phyloP scores from a whole-genome alignment of 1,284 basidiomycete species.

The Athelia psychrophila region DNA sequence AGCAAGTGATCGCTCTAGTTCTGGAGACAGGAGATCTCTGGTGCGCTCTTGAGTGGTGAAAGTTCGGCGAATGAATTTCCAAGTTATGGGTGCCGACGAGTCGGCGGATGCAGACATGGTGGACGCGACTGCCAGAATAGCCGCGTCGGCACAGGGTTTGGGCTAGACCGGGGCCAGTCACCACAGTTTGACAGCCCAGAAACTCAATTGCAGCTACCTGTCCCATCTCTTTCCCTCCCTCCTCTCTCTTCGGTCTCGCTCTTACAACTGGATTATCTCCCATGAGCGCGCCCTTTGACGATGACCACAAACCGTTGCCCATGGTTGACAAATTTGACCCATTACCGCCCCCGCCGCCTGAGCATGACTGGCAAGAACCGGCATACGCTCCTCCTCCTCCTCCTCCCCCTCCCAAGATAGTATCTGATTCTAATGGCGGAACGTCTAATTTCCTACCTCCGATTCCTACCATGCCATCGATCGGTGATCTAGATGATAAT shows the following conservation, averaged over 20 bases:
- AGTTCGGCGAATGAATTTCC: slow-evolving; percentile 35
- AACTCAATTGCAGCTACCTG: background rate
- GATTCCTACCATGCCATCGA: slow-evolving; percentile 27
- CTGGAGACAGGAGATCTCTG: slow-evolving; percentile 46
- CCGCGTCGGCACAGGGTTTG: too few species aligned
- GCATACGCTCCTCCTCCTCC: slow-evolving; percentile 22
- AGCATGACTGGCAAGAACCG: slow-evolving; percentile 13
- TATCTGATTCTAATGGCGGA: slow-evolving; percentile 4
- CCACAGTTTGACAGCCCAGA: too few species aligned
- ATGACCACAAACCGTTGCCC: slow-evolving; percentile 28
- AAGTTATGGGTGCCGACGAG: slow-evolving; percentile 22
- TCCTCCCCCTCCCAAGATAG: slow-evolving; percentile 34
- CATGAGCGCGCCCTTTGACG: slow-evolving; percentile 21
- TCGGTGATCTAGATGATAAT: slow-evolving; percentile 21
- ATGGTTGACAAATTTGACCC: slow-evolving; percentile 24
- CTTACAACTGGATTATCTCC: slow-evolving; percentile 1
- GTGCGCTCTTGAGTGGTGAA: slow-evolving; percentile 30
- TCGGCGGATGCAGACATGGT: background rate
- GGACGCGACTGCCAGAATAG: too few species aligned
- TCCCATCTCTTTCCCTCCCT: slow-evolving; percentile 7
- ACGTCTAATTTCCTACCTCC: slow-evolving; percentile 14
- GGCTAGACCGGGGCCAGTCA: too few species aligned
- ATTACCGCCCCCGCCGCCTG: slow-evolving; percentile 31
- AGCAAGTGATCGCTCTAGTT: slow-evolving; percentile 55
- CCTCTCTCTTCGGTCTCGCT: slow-evolving; percentile 7